phyloP scores from a whole-genome alignment of 306 rosid genomes.

The Lotus japonicus region DNA sequence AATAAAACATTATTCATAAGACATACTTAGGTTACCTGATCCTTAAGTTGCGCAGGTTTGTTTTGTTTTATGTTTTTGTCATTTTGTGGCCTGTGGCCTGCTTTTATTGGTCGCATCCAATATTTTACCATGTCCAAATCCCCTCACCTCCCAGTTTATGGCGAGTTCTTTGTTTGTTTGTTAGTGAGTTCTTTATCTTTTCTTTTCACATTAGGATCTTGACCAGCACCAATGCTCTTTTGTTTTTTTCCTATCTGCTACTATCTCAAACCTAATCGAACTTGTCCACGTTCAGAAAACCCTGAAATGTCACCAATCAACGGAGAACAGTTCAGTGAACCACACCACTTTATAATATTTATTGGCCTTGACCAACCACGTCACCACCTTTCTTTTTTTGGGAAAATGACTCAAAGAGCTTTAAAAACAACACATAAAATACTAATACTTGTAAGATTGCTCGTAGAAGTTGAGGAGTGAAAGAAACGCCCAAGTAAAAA shows the following conservation, averaged over 20 bases:
- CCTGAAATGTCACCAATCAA: constrained; percentile 17
- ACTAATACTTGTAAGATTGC: constrained; percentile 29
- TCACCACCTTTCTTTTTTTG: constrained; percentile 16
- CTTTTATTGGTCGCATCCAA: no score
- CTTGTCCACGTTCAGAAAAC: constrained; percentile 50
- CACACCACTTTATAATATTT: constrained; percentile 16
- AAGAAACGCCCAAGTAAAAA: constrained; percentile 34
- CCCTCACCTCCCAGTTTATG: not conserved
- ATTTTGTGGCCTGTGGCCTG: no score
- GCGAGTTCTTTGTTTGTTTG: not conserved
- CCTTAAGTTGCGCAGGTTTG: no score
- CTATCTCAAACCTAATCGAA: constrained; percentile 1
- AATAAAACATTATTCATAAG: no score
- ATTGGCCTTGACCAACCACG: constrained; percentile 33
- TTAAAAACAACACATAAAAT: not conserved
- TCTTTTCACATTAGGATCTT: constrained; percentile 9
- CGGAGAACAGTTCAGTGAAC: constrained; percentile 28
- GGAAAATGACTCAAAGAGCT: not conserved
- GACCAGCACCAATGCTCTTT: not conserved
- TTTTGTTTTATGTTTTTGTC: no score
- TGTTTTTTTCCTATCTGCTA: not conserved
- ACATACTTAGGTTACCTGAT: no score
- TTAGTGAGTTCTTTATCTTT: not conserved
- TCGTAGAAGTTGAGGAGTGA: constrained; percentile 49
- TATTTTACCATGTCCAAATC: not conserved